Evolutionary conservation across 2,329 filamentous ascomycete species (phyloP), one percentile per base, ranked within the genome.

Genomic region (Aspergillus aculeatus): DNA sequence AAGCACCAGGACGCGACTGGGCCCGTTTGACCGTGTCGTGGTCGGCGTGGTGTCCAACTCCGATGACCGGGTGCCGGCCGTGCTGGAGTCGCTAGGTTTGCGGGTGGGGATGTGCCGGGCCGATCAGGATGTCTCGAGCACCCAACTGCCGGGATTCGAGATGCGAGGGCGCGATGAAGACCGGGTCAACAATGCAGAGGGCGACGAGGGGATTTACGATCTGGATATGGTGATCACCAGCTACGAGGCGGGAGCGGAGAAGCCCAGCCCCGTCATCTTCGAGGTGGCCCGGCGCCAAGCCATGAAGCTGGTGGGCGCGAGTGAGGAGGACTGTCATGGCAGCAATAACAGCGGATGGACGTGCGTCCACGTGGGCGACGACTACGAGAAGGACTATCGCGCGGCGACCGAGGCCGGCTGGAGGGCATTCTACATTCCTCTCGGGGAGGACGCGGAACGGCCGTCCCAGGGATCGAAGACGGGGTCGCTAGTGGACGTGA

Each of bases 1-100:
- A 47, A 21, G 11, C 21, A 24, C 26, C 10, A 26, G 21, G 51
- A 57, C 29, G 50, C 23, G 35, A 21, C 21, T 59, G 16, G 62
- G 63, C 1, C 56, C 62, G 6, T 77, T 77, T 56, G 70, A 76
- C n/a, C 66, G 69, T 6, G 61, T 80, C 2, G 35, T 78, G 23
- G 64, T 80, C 1, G 79, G 79, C 0, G 72, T 81, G 5, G 60
- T 81, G 47, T 80, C 79, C 4, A 81, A 81, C 60, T 80, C 79
- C 11, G 79, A 81, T 65, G 78, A 80, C 58, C 71, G 79, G 2
- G 71, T 80, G 21, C 69, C 73, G 3, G 67, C 62, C 11, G 74
- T 81, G 7, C 61, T 81, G 35, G 71, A 70, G 55, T 73, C 74
- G 2, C 58, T 81, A 54, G 77, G 76, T 0, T 48, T 80, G 10